Evolutionary conservation across 192 early-diverging fungal genomes (phyloP).

Genomic region (Linnemannia elongata): DNA sequence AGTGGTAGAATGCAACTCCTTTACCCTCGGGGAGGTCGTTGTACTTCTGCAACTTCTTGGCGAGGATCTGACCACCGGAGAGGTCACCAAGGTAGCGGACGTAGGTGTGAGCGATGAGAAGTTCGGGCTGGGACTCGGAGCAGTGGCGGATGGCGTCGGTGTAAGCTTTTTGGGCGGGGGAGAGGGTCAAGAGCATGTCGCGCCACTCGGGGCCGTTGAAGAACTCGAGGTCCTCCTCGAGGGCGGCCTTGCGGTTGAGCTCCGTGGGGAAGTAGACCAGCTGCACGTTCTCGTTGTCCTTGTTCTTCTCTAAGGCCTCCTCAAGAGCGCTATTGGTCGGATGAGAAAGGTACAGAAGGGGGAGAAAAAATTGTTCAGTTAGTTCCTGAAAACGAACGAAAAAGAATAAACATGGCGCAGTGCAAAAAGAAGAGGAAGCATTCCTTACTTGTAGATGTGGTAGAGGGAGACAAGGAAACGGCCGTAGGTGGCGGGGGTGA

Average conservation of each 20-base stretch:
- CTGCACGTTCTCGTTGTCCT: constrained; percentile 61
- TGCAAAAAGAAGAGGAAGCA: background rate
- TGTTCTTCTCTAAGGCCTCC: constrained; percentile 59
- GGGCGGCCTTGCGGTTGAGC: constrained; percentile 55
- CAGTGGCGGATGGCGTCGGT: constrained; percentile 60
- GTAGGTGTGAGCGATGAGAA: constrained; percentile 69
- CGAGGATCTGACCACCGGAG: constrained; percentile 68
- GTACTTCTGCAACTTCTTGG: constrained; percentile 64
- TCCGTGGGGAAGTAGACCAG: constrained; percentile 68
- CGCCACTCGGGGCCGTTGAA: constrained; percentile 58
- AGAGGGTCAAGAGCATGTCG: constrained; percentile 49
- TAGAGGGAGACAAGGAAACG: constrained; percentile 66
- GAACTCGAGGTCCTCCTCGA: constrained; percentile 64
- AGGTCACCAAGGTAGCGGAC: constrained; percentile 71
- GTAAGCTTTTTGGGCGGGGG: constrained; percentile 67
- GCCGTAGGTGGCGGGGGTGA: constrained; percentile 61
- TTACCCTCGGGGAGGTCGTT: constrained; percentile 58
- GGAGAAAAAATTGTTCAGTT: background rate
- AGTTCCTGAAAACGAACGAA: no score
- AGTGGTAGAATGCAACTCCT: constrained; percentile 67
- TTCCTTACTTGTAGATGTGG: constrained; percentile 62
- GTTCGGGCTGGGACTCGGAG: constrained; percentile 55
- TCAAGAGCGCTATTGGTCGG: constrained; percentile 57
- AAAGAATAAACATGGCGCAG: no score
- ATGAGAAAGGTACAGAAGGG: background rate